Conservation (phyloP, 306 rosid genomes). For the Gynostemma pentaphyllum region DNA sequence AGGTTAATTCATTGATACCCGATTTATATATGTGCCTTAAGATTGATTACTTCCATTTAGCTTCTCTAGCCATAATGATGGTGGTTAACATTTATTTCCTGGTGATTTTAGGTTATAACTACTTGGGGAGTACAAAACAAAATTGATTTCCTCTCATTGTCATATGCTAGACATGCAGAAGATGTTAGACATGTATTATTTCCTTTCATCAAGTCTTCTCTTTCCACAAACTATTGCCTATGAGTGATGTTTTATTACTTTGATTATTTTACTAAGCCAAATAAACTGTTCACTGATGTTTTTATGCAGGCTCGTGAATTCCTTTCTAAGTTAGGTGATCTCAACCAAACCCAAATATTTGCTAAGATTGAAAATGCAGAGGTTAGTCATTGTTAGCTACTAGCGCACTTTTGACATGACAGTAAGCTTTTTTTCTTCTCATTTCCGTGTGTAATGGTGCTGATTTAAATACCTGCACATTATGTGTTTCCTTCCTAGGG, state of each 20-base stretch:
- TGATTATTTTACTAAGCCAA: constrained; percentile 11
- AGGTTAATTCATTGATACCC: constrained; percentile 19
- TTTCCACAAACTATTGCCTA: not conserved
- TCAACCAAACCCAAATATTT: constrained; percentile 74
- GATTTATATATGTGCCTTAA: not conserved
- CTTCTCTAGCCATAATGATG: not conserved
- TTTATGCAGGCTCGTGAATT: constrained; percentile 72
- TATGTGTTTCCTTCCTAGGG: constrained; percentile 35
- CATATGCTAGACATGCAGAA: constrained; percentile 71
- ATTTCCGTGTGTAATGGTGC: not conserved
- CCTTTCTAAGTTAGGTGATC: constrained; percentile 59
- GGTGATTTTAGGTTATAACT: constrained; percentile 52
- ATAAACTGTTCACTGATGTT: not conserved
- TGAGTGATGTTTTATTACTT: constrained; percentile 7
- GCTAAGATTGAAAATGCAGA: constrained; percentile 89
- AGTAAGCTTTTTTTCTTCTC: not conserved
- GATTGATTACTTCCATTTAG: not conserved
- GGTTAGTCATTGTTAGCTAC: constrained; percentile 30
- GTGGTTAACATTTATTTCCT: not conserved
- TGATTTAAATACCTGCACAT: not conserved
- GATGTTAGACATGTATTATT: constrained; percentile 70
- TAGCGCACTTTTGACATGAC: not conserved
- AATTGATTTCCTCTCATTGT: constrained; percentile 84
- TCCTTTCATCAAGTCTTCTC: constrained; percentile 1
- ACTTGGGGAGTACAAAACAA: constrained; percentile 81